A percentile compares a stretch with the other conserved stretches of the same genome.
Conservation (phyloP, 805 yeast species). For the Torulaspora gathmanii region DNA sequence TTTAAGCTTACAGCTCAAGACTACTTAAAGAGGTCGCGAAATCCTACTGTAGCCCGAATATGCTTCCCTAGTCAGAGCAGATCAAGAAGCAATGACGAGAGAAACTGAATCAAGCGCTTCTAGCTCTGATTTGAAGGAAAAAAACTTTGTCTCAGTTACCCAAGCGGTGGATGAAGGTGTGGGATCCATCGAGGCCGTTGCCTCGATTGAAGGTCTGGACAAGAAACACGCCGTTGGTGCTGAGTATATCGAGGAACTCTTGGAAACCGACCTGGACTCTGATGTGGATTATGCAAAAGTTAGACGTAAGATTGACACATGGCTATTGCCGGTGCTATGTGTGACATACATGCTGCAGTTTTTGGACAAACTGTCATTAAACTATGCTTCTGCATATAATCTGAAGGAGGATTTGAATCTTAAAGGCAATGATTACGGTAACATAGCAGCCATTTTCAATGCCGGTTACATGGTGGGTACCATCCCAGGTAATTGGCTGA, state of each 20-base stretch:
- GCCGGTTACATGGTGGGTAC: slow-evolving; percentile 39
- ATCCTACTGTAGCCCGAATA: no score
- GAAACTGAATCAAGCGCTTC: neutral
- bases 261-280: slow-evolving; percentile 13
- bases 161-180: slow-evolving; percentile 3
- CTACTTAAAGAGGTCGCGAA: no score
- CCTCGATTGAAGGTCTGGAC: neutral
- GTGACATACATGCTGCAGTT: slow-evolving; percentile 23
- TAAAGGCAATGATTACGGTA: slow-evolving; percentile 37
- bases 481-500: slow-evolving; percentile 20
- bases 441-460: slow-evolving; percentile 41
- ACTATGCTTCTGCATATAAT: slow-evolving; percentile 21
- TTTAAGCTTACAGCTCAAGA: no score
- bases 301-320: slow-evolving; percentile 23
- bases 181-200: slow-evolving; percentile 3
- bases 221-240: slow-evolving; percentile 17
- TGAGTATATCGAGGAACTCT: slow-evolving; percentile 16
- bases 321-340: slow-evolving; percentile 21
- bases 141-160: neutral
- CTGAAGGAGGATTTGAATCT: slow-evolving; percentile 37
- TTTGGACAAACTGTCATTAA: slow-evolving; percentile 18
- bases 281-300: slow-evolving; percentile 19
- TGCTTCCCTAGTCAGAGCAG: neutral
- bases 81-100: neutral
- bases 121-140: slow-evolving; percentile 1